Conservation (phyloP, 1,139 yeast genomes). For the Suhomyces yuchorum region DNA sequence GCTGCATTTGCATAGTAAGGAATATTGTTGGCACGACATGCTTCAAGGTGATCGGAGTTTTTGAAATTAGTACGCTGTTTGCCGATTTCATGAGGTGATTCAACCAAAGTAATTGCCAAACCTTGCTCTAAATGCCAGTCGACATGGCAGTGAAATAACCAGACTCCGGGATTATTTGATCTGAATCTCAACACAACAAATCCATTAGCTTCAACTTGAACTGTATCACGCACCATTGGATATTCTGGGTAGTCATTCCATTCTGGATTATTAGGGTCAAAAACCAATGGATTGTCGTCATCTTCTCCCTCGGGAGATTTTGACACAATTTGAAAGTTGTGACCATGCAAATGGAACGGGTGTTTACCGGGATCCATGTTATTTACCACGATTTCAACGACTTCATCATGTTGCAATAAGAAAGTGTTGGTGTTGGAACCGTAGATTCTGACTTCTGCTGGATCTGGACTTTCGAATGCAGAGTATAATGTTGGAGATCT, state of each 20-base stretch:
- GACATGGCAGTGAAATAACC: conserved; percentile 93
- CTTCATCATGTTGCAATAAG: conserved; percentile 61
- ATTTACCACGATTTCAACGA: conserved; percentile 71
- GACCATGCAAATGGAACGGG: conserved; percentile 95
- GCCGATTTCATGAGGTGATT: conserved; percentile 66
- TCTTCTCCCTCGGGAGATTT: conserved; percentile 58
- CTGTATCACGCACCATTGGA: conserved; percentile 69
- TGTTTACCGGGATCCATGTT: conserved; percentile 82
- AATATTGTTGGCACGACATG: conserved; percentile 57
- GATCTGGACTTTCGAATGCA: conserved; percentile 51
- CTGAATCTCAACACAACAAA: conserved; percentile 65
- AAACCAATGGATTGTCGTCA: conserved; percentile 53
- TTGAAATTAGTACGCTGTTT: conserved; percentile 33
- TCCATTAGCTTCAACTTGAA: conserved; percentile 64
- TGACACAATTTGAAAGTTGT: conserved; percentile 70
- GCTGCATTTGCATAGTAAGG: conserved; percentile 71
- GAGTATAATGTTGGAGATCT: conserved; percentile 67
- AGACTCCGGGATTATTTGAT: conserved; percentile 87
- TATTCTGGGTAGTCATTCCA: conserved; percentile 59
- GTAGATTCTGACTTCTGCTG: conserved; percentile 53
- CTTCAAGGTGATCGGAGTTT: conserved; percentile 51
- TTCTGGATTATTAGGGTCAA: conserved; percentile 49
- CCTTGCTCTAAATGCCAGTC: conserved; percentile 96
- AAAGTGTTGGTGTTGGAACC: conserved; percentile 69
- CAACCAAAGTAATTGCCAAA: conserved; percentile 68